Conservation (phyloP, 371 early-diverging fungal species). For the Haplosporangium sp. region DNA sequence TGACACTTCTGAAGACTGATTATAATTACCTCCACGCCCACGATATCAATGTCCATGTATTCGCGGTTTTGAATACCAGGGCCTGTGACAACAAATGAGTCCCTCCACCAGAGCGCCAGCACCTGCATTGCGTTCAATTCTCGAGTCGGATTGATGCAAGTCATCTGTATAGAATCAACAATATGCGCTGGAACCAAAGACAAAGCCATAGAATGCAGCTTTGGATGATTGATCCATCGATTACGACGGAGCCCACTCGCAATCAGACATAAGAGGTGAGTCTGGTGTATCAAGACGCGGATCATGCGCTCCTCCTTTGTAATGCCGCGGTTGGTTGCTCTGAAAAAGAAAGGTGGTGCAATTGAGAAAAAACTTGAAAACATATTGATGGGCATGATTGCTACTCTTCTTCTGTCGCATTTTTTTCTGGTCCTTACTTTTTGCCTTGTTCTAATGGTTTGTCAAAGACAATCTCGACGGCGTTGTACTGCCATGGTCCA, state of each 20-base stretch:
- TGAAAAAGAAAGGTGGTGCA: not conserved
- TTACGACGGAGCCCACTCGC: slow-evolving; percentile 58
- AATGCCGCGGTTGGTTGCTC: slow-evolving; percentile 33
- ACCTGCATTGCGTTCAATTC: slow-evolving; percentile 58
- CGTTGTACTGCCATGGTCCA: slow-evolving; percentile 51
- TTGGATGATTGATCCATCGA: slow-evolving; percentile 57
- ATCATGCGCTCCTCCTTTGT: slow-evolving; percentile 58
- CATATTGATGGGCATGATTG: not conserved
- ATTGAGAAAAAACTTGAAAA: not conserved
- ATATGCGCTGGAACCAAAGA: slow-evolving; percentile 40
- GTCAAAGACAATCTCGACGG: slow-evolving; percentile 54
- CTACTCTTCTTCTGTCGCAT: not conserved
- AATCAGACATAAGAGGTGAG: slow-evolving; percentile 60
- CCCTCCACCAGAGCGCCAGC: slow-evolving; percentile 69
- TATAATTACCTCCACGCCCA: slow-evolving; percentile 28
- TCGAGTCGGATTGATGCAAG: slow-evolving; percentile 3
- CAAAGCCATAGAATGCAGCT: slow-evolving; percentile 46
- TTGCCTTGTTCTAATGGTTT: slow-evolving; percentile 25
- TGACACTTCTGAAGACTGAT: not conserved
- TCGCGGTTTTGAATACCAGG: slow-evolving; percentile 57
- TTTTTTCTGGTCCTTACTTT: slow-evolving; percentile 13
- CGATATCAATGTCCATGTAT: slow-evolving; percentile 47
- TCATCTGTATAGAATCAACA: slow-evolving; percentile 16
- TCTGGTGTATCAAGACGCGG: slow-evolving; percentile 58
- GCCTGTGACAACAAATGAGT: slow-evolving; percentile 61